phyloP scores from a whole-genome alignment of 306 rosid species.

The Fragaria iinumae region DNA sequence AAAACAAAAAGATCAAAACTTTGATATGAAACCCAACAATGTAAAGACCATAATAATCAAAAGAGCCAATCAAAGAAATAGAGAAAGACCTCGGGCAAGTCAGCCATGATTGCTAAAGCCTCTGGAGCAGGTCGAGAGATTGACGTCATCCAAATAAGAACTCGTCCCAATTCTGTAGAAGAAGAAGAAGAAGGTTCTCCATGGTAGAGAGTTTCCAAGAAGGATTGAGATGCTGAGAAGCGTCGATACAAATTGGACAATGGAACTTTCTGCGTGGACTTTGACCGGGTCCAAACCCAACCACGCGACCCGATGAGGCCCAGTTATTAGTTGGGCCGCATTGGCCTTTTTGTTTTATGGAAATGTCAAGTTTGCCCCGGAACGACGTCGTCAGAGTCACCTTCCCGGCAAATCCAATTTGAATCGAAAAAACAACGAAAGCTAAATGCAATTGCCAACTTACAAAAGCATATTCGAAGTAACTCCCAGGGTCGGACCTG shows the following conservation, averaged over 20 bases:
- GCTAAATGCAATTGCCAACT: too few species aligned
- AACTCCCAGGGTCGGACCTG: too few species aligned
- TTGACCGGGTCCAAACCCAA: neutral
- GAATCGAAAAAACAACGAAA: too few species aligned
- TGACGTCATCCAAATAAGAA: neutral
- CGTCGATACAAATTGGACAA: neutral
- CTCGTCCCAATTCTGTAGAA: neutral
- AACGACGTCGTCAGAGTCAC: too few species aligned
- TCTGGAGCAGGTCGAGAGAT: constrained; percentile 13
- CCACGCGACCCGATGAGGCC: neutral
- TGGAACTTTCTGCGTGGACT: neutral
- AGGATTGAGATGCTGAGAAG: neutral
- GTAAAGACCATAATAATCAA: neutral
- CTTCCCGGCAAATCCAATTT: too few species aligned
- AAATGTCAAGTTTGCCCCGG: too few species aligned
- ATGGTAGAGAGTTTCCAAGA: neutral
- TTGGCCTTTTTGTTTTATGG: too few species aligned
- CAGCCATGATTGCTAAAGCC: constrained; percentile 9
- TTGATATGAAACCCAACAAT: neutral
- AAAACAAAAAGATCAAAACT: neutral
- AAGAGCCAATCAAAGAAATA: neutral
- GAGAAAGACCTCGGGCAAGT: constrained; percentile 20
- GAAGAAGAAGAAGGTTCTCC: neutral
- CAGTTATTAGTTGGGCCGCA: too few species aligned
- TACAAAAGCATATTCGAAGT: too few species aligned